These are phyloP conservation scores for Wallacemonas sp. DNA, from an alignment of 208 protist genomes.

Conservation along the genomic window DNA sequence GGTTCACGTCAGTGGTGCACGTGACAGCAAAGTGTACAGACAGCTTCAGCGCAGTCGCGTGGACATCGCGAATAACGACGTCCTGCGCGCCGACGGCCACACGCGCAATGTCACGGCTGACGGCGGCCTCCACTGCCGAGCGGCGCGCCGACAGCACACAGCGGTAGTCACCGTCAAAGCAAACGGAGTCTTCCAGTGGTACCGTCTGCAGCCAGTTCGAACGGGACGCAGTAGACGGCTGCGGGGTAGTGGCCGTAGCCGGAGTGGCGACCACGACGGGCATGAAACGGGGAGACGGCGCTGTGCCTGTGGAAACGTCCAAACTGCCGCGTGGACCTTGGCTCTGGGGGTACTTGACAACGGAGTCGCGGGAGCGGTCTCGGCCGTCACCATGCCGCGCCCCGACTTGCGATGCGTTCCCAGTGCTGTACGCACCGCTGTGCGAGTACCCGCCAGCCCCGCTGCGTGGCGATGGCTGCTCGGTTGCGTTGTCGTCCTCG, in stretches of 20 bases:
- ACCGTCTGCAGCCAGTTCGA: not conserved
- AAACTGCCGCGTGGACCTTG: too few relatives aligned
- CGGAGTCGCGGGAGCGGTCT: too few relatives aligned
- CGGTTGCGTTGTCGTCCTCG: not conserved
- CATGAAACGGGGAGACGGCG: too few relatives aligned
- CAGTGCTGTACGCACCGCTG: too few relatives aligned
- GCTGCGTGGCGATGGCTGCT: too few relatives aligned
- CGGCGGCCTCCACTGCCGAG: not conserved
- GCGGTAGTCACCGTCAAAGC: constrained; percentile 11
- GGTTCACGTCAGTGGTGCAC: not conserved
- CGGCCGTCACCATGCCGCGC: too few relatives aligned
- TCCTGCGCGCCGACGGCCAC: not conserved
- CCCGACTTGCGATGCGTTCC: too few relatives aligned
- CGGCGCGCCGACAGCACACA: not conserved
- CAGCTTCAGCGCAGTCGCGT: not conserved
- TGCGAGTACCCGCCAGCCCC: too few relatives aligned
- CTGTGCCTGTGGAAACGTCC: too few relatives aligned
- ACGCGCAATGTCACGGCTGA: not conserved
- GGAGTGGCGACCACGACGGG: too few relatives aligned
- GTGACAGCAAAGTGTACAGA: constrained; percentile 4
- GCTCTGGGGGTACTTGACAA: too few relatives aligned
- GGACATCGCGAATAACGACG: not conserved
- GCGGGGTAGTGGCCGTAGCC: too few relatives aligned
- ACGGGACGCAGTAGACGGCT: not conserved
- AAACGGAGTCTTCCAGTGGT: constrained; percentile 2